Evolutionary conservation across 768 basidiomycete species (phyloP).

Genomic region (Boletus tomentosulus): DNA sequence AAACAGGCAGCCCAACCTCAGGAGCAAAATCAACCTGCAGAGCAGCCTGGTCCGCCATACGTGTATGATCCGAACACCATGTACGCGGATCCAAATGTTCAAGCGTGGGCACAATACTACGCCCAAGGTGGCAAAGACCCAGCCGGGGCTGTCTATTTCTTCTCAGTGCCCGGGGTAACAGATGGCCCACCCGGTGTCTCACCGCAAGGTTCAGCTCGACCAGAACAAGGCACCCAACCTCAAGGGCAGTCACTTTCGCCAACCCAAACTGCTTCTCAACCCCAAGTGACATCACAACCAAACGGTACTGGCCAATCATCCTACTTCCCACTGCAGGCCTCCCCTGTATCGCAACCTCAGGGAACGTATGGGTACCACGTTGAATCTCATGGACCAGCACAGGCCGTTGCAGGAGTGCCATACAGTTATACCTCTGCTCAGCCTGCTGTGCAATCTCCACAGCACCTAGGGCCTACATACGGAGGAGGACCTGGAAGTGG

Average conservation of each 20-base stretch:
- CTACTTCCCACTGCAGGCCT: constrained; percentile 6
- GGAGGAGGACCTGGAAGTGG: constrained; percentile 21
- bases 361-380: constrained; percentile 18
- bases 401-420: constrained; percentile 2
- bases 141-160: constrained; percentile 77
- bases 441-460: constrained; percentile 15
- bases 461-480: constrained; percentile 9
- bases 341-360: constrained; percentile 14
- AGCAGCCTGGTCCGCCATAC: constrained; percentile 42
- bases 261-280: constrained; percentile 14
- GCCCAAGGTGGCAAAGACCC: constrained; percentile 71
- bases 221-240: constrained; percentile 9
- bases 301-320: constrained; percentile 4
- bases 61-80: constrained; percentile 60
- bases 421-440: constrained; percentile 19
- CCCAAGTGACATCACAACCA: constrained; percentile 15
- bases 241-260: constrained; percentile 15
- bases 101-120: constrained; percentile 86
- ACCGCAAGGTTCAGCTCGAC: constrained; percentile 3
- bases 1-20: constrained; percentile 10
- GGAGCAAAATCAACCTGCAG: constrained; percentile 15
- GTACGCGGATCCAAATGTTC: constrained; percentile 76
- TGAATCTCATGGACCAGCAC: constrained; percentile 11
- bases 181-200: constrained; percentile 30
- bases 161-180: constrained; percentile 71